phyloP scores from a whole-genome alignment of 306 rosid species.

The Alnus rubra region DNA sequence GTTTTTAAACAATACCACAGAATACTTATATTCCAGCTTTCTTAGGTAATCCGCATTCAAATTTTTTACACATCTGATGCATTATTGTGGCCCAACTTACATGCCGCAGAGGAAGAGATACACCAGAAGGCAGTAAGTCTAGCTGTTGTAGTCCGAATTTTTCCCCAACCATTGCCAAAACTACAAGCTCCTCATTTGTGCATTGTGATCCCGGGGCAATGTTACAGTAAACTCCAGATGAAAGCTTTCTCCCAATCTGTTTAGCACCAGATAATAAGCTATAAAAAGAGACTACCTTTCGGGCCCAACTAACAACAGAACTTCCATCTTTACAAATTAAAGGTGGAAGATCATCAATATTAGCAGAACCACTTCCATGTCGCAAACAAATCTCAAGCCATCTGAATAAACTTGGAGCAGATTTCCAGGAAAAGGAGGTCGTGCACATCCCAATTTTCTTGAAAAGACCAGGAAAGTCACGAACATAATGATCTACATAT shows the following conservation, averaged over 20 bases:
- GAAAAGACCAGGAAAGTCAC: constrained; percentile 83
- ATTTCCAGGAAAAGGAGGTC: constrained; percentile 47
- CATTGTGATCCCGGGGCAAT: constrained; percentile 71
- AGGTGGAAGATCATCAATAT: constrained; percentile 61
- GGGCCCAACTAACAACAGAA: constrained; percentile 77
- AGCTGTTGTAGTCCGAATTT: constrained; percentile 93
- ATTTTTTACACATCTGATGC: constrained; percentile 3
- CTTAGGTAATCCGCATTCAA: not conserved
- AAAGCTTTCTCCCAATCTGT: constrained; percentile 69
- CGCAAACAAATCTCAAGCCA: constrained; percentile 91
- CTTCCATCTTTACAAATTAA: constrained; percentile 65
- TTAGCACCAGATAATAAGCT: constrained; percentile 86
- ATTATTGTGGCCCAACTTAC: constrained; percentile 49
- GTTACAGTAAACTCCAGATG: constrained; percentile 79
- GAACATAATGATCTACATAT: constrained; percentile 85
- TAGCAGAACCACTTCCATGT: constrained; percentile 57
- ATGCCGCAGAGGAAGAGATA: constrained; percentile 88
- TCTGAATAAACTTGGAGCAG: constrained; percentile 80
- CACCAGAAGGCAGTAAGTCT: constrained; percentile 90
- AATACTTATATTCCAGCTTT: not conserved
- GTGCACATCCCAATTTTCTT: constrained; percentile 41
- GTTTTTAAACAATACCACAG: not conserved
- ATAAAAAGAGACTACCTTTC: constrained; percentile 74
- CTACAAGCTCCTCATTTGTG: constrained; percentile 82
- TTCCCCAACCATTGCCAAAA: constrained; percentile 97